phyloP scores from a whole-genome alignment of 2,329 filamentous ascomycete species.

The Sporothrix mexicana region DNA sequence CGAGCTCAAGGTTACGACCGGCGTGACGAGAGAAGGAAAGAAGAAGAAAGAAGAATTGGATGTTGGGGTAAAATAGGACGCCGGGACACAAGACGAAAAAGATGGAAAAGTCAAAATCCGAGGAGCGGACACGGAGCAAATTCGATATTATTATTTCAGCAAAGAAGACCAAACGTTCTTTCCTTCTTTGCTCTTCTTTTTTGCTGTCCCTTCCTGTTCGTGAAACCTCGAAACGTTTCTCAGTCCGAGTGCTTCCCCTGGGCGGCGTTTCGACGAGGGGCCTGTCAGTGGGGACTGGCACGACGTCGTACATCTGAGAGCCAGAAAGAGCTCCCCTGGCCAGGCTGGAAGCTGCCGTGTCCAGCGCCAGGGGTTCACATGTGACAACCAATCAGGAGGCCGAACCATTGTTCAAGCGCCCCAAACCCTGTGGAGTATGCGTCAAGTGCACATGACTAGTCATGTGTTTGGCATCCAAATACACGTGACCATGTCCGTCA shows the following conservation, averaged over 20 bases:
- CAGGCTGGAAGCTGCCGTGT: not conserved
- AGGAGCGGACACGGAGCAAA: slow-evolving; percentile 9
- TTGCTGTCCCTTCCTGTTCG: not conserved
- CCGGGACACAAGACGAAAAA: slow-evolving; percentile 5
- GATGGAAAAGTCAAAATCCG: slow-evolving; percentile 11
- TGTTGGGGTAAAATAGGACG: slow-evolving; percentile 1
- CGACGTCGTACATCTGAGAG: not conserved
- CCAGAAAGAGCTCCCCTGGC: slow-evolving; percentile 19
- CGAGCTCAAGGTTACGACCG: not conserved
- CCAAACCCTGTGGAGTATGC: not conserved
- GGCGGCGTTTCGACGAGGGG: slow-evolving; percentile 31
- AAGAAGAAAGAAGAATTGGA: not conserved
- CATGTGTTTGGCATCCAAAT: not conserved
- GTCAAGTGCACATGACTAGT: not conserved
- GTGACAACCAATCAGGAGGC: slow-evolving; percentile 30
- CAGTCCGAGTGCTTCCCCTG: slow-evolving; percentile 23
- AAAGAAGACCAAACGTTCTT: slow-evolving; percentile 10
- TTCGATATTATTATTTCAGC: not conserved
- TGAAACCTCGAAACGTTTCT: slow-evolving; percentile 32
- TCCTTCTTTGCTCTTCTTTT: not conserved
- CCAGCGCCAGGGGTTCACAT: slow-evolving; percentile 24
- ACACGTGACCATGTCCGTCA: slow-evolving; percentile 10
- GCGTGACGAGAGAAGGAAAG: slow-evolving; percentile 11
- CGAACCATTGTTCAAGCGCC: slow-evolving; percentile 6
- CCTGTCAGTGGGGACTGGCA: slow-evolving; percentile 7